These are phyloP conservation scores for Phytophthora pistaciae DNA, from an alignment of 352 stramenopile genomes.

Conservation along the genomic window DNA sequence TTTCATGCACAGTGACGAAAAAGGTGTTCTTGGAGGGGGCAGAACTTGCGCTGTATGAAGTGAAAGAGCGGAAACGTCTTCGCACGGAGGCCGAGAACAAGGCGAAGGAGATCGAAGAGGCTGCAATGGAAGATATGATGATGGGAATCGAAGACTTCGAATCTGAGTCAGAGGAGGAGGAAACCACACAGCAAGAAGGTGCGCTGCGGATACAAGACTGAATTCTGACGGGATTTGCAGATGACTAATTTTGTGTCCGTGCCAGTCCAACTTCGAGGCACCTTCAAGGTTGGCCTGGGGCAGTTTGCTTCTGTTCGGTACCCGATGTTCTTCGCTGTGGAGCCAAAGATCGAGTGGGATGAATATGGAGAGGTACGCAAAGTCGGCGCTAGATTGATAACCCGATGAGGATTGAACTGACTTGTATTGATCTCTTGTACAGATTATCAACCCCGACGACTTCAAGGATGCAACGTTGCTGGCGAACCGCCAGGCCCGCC, in stretches of 20 bases:
- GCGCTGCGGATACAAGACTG: slow-evolving; percentile 1
- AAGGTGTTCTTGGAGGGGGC: slow-evolving; percentile 87
- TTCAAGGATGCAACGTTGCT: slow-evolving; percentile 82
- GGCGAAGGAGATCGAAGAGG: slow-evolving; percentile 90
- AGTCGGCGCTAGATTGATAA: too few relatives aligned
- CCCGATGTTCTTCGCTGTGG: slow-evolving; percentile 90
- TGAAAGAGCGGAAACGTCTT: slow-evolving; percentile 86
- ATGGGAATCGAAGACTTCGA: slow-evolving; percentile 93
- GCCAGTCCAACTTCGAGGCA: slow-evolving; percentile 81
- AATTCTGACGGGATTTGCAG: background rate
- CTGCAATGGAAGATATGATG: slow-evolving; percentile 93
- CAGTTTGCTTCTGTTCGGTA: slow-evolving; percentile 87
- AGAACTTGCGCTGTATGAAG: slow-evolving; percentile 87
- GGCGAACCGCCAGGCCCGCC: slow-evolving; percentile 66
- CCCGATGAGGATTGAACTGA: background rate
- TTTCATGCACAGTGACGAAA: slow-evolving; percentile 71
- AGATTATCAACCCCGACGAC: slow-evolving; percentile 87
- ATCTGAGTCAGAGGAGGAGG: slow-evolving; percentile 83
- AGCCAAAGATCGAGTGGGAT: slow-evolving; percentile 90
- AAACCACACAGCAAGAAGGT: slow-evolving; percentile 69
- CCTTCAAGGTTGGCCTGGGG: slow-evolving; percentile 87
- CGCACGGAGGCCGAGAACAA: slow-evolving; percentile 89
- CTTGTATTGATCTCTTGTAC: background rate
- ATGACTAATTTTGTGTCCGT: slow-evolving; percentile 6
- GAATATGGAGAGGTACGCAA: slow-evolving; percentile 83